Evolutionary conservation across 1,139 yeast species (phyloP), one percentile per base, ranked within the genome.

Genomic region (Blastobotrys arbuscula): DNA sequence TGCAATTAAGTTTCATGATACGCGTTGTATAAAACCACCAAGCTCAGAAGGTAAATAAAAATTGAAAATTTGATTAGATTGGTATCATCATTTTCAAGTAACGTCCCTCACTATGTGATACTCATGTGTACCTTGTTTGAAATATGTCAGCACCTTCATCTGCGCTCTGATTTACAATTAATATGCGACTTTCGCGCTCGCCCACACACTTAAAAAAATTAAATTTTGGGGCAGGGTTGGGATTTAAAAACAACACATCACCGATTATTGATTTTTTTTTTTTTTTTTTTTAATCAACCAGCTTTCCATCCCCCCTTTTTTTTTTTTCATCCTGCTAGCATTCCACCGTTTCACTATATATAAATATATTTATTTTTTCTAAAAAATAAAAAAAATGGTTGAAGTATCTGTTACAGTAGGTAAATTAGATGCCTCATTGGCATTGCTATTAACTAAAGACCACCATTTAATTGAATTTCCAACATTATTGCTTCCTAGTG

Each of bases 401-500:
- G 88, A 84, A 68, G 97, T 90, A 12, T 84, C 95, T 41, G 76
- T 92, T 45, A 90, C 97, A 0, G 97, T 92, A 16, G 98, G 98
- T 42, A 90, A 90, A 70, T 75, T 92, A 47, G 98, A 92, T 66
- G 96, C 97, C 20, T 89, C 97, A 1, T 74, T 92, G 66, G 97
- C 98, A 28, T 74, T 92, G 46, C 73, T 92, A 43, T 77, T 95
- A 43, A 90, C 99, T 23, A 79, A 84, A 52, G 97, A 90, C 66
- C 97, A 90, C 65, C 97, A 90, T 66, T 75, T 92, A 54, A 90
- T 92, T 59, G 98, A 94, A 63, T 92, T 92, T 63, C 99, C 99
- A 15, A 89, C 97, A 8, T 82, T 90, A 49, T 72, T 92, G 49
- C 73, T 92, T 47, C 99, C 99, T 9, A 84, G 83, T 60, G 92